Conservation (phyloP, 768 basidiomycete genomes). For the Suillus discolor region DNA sequence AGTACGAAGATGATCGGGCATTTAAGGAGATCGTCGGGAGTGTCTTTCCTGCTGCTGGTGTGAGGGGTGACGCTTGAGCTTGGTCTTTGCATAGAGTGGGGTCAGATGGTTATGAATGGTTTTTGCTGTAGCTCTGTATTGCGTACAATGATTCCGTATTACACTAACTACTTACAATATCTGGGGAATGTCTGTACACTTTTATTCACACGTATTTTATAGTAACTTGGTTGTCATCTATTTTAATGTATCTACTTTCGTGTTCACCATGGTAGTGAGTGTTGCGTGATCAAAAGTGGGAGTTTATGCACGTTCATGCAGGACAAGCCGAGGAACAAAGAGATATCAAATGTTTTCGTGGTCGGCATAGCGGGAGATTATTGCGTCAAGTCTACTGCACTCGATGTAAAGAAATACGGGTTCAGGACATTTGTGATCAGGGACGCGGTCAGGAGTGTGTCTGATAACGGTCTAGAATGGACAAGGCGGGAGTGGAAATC, state of each 20-base stretch:
- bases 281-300: no score
- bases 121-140: not conserved
- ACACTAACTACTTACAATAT: not conserved
- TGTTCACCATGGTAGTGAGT: no score
- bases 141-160: not conserved
- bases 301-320: no score
- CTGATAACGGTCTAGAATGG: no score
- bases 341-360: constrained; percentile 61
- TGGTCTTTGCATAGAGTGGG: not conserved
- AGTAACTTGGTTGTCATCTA: no score
- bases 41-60: constrained; percentile 27
- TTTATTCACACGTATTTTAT: no score
- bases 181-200: no score
- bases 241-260: no score
- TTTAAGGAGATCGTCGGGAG: constrained; percentile 33
- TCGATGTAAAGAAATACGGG: constrained; percentile 50
- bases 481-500: no score
- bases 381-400: constrained; percentile 65
- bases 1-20: constrained; percentile 36
- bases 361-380: constrained; percentile 78
- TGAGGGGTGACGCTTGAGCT: not conserved
- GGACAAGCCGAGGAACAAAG: constrained; percentile 39
- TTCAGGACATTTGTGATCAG: constrained; percentile 54
- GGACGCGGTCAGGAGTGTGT: no score
- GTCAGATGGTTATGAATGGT: not conserved